Percentiles rank a stretch among this genome's conserved stretches.
Evolutionary conservation across 2,329 filamentous ascomycete species (phyloP).

Genomic region (Setomelanomma holmii): DNA sequence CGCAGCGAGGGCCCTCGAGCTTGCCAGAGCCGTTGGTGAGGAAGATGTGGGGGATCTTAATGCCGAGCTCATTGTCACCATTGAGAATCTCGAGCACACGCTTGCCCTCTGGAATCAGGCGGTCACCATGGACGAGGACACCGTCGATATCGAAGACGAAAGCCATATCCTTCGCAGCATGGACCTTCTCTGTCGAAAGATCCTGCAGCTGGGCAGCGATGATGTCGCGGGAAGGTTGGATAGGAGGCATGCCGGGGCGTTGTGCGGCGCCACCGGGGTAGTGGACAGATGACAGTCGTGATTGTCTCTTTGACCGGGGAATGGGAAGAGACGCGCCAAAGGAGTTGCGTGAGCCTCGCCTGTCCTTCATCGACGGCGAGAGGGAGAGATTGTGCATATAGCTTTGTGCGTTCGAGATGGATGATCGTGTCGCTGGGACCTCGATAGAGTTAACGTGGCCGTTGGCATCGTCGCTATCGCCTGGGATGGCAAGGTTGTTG

Average conservation of each 20-base stretch:
- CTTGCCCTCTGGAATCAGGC: conserved; percentile 71
- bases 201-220: conserved; percentile 75
- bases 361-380: conserved; percentile 70
- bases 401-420: conserved; percentile 70
- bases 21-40: conserved; percentile 78
- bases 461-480: conserved; percentile 39
- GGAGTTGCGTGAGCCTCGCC: conserved; percentile 75
- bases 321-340: conserved; percentile 77
- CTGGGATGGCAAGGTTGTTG: conserved; percentile 36
- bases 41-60: conserved; percentile 79
- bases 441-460: conserved; percentile 63
- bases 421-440: conserved; percentile 71
- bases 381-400: conserved; percentile 78
- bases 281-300: conserved; percentile 69
- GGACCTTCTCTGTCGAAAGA: conserved; percentile 69
- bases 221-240: conserved; percentile 70
- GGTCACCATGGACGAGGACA: conserved; percentile 76
- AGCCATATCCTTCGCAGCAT: conserved; percentile 77
- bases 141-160: conserved; percentile 83
- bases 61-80: conserved; percentile 77
- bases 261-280: conserved; percentile 54
- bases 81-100: conserved; percentile 74
- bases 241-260: conserved; percentile 64
- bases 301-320: conserved; percentile 72
- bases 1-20: conserved; percentile 68